Evolutionary conservation across 2,329 filamentous ascomycete species (phyloP).

Genomic region (Emergomyces pasteurianus): DNA sequence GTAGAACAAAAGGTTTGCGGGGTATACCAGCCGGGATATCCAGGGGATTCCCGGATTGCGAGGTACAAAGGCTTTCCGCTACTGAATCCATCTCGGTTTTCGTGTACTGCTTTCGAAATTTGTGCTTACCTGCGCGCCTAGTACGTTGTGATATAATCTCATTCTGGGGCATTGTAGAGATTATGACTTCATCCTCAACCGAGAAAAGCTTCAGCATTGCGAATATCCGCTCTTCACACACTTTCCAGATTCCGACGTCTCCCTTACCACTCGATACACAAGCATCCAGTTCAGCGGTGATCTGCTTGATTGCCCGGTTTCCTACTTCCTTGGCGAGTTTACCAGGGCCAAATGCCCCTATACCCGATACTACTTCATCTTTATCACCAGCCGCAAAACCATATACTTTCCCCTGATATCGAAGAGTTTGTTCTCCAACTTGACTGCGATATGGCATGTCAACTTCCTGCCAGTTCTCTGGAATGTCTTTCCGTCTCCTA

Average conservation of each 20-base stretch:
- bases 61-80: neutral
- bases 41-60: conserved; percentile 8
- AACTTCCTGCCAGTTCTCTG: neutral
- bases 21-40: conserved; percentile 23
- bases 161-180: neutral
- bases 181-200: conserved; percentile 3
- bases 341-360: neutral
- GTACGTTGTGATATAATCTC: neutral
- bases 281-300: conserved; percentile 20
- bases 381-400: neutral
- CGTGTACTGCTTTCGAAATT: neutral
- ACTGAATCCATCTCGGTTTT: neutral
- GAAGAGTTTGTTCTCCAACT: neutral
- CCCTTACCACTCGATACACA: conserved; percentile 19
- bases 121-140: too few species aligned
- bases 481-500: neutral
- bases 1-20: conserved; percentile 20
- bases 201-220: conserved; percentile 22
- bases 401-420: conserved; percentile 1
- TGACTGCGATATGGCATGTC: neutral
- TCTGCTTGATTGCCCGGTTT: conserved; percentile 20
- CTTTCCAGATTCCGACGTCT: conserved; percentile 27
- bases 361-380: neutral
- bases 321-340: conserved; percentile 14
- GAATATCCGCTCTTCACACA: conserved; percentile 31